Percentiles rank a stretch among this genome's conserved stretches.
phyloP scores from a whole-genome alignment of 805 yeast species.

The Schwanniomyces yamadae region DNA sequence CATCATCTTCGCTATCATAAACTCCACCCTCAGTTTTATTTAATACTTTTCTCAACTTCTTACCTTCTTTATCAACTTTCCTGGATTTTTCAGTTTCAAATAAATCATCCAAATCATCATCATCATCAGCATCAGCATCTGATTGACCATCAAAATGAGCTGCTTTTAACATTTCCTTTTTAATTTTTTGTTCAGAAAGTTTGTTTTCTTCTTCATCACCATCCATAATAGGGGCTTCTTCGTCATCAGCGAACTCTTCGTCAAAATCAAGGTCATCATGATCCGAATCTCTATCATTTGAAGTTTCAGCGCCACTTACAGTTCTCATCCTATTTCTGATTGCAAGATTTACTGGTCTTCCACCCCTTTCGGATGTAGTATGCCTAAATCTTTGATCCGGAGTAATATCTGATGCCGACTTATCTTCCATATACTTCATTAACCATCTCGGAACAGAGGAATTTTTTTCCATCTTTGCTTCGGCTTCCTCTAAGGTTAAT shows the following conservation, averaged over 20 bases:
- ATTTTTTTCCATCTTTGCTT: slow-evolving; percentile 84
- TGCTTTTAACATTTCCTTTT: slow-evolving; percentile 81
- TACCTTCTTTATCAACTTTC: slow-evolving; percentile 88
- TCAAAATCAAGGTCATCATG: slow-evolving; percentile 93
- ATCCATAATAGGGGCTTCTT: slow-evolving; percentile 96
- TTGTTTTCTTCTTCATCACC: slow-evolving; percentile 95
- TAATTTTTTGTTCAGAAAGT: slow-evolving; percentile 80
- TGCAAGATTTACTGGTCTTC: background rate
- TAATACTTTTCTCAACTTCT: slow-evolving; percentile 77
- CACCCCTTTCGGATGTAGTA: slow-evolving; percentile 8
- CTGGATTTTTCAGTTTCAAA: slow-evolving; percentile 60
- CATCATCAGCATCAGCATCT: slow-evolving; percentile 57
- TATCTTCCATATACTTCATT: slow-evolving; percentile 80
- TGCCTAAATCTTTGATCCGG: slow-evolving; percentile 49
- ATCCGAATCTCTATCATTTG: slow-evolving; percentile 62
- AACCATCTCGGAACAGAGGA: slow-evolving; percentile 87
- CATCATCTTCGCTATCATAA: slow-evolving; percentile 78
- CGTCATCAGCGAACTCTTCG: slow-evolving; percentile 97
- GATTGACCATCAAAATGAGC: slow-evolving; percentile 68
- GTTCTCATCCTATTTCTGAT: slow-evolving; percentile 32
- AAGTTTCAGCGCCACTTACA: slow-evolving; percentile 42
- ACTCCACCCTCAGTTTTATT: slow-evolving; percentile 85
- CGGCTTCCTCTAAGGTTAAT: slow-evolving; percentile 93
- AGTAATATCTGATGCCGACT: slow-evolving; percentile 44
- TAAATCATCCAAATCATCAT: slow-evolving; percentile 66